Evolutionary conservation across 768 basidiomycete species (phyloP), one percentile per base, ranked within the genome.

Genomic region (Mycena alexandri): DNA sequence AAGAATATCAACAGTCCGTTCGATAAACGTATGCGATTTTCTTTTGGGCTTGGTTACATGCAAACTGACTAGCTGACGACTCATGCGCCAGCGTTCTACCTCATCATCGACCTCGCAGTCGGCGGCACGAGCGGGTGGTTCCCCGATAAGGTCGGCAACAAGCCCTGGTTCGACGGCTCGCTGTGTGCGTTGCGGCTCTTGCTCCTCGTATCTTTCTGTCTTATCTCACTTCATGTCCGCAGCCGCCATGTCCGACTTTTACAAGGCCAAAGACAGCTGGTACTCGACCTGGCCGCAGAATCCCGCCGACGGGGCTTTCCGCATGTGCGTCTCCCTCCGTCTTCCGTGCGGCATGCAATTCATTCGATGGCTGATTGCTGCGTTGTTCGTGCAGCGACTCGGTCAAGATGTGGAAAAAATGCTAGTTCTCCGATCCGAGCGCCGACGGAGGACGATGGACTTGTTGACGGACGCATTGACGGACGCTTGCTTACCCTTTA

Each of bases 71-170:
- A n/a, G n/a, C 69, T 1, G 84, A 67, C 9, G 17, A 5, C 0
- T 53, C n/a, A n/a, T n/a, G n/a, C n/a, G n/a, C n/a, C n/a, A 90
- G 89, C 85, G 2, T 96, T 97, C 77, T 95, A 93, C 82, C 76
- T 96, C 22, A 85, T 92, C 55, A 81, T 96, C 61, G 83, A 91
- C 71, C 79, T 96, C 11, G 92, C 90, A 0, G 93, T 84, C 0
- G 95, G 95, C 0, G 94, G 93, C 0, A 95, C 92, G 58, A 90
- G 87, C 67, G 95, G 95, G 24, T 96, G 91, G 92, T 96, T 96
- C 86, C 93, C 93, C 0, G 95, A 97, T 73, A 84, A 82, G 8
- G 80, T 88, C 4, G 93, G 92, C 41, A 82, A 77, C 60, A 94
- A 95, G 76, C 90, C 92, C 17, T 94, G 93, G 93, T 80, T 90